Base-by-base conservation (phyloP, 192 early-diverging fungal genomes). In the Phlyctochytrium planicorne region DNA sequence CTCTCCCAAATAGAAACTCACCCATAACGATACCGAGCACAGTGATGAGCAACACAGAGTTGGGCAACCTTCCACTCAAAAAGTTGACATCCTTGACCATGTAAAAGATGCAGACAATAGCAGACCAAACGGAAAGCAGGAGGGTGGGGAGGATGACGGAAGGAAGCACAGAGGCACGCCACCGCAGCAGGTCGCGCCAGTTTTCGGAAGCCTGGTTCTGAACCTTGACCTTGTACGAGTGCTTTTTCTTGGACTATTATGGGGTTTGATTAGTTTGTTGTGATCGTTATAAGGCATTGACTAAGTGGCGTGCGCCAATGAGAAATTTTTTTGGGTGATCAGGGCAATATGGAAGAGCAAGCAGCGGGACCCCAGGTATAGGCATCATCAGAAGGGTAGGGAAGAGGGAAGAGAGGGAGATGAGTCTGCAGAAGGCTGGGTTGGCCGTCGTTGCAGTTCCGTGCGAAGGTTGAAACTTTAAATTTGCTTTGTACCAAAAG, bases 1-100 rank as follows among this genome's bases (percentile, higher is more conserved):
- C 16, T 34, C 34, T 0, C 2, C 0, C 32, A 17, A 33, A 65
- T 47, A 62, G 16, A 36, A 14, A 62, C 61, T 12, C 29, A 69
- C 75, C 73, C 50, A 77, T 74, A 20, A 73, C 79, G 1, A 71
- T 71, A 56, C 72, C 75, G 17, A 80, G 70, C 27, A 80, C 66
- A 2, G 69, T 76, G 60, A 80, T 76, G 16, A 83, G 65, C 16
- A 70, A 63, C 20, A 67, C 60, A 29, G 69, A 71, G 34, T 78
- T 73, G 29, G 70, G 76, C 34, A 83, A 56, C 50, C 66, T 57
- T 29, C 55, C 55, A 6, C 6, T 25, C 65, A 72, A 29, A 50
- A 72, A 72, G 34, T 2, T 55, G n/a, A 72, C 64, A 0, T 29
- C 40, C 16, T 37, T 60, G 1, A 72, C 64, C n/a, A 72, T 29